phyloP scores from a whole-genome alignment of 805 yeast genomes.

The Candida pini region DNA sequence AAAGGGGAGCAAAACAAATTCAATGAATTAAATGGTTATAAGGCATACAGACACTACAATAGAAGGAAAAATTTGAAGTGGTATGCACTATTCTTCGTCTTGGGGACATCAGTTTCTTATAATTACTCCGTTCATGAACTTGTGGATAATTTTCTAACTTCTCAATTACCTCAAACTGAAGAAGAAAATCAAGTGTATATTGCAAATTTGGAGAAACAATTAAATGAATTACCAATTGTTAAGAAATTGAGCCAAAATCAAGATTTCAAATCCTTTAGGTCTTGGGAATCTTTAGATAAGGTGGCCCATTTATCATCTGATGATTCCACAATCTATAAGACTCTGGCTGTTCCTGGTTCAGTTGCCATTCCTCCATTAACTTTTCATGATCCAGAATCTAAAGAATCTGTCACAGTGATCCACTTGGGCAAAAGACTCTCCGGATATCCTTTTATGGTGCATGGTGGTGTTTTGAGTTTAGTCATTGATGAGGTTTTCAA shows the following conservation, averaged over 20 bases:
- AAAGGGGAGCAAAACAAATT: constrained; percentile 7
- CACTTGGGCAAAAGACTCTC: constrained; percentile 75
- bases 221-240: constrained; percentile 47
- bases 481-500: constrained; percentile 72
- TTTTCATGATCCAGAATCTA: constrained; percentile 49
- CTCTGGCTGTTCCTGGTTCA: constrained; percentile 71
- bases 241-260: constrained; percentile 38
- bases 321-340: constrained; percentile 35
- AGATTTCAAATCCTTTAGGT: constrained; percentile 30
- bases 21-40: constrained; percentile 6
- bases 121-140: constrained; percentile 25
- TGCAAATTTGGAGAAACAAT: constrained; percentile 38
- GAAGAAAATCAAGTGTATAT: constrained; percentile 19
- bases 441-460: constrained; percentile 84
- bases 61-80: constrained; percentile 10
- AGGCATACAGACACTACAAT: constrained; percentile 6
- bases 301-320: constrained; percentile 24
- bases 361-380: constrained; percentile 68
- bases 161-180: constrained; percentile 18
- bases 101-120: constrained; percentile 24
- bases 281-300: constrained; percentile 42
- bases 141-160: constrained; percentile 14
- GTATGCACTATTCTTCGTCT: constrained; percentile 14
- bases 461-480: constrained; percentile 85
- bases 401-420: constrained; percentile 59